These are phyloP conservation scores for Russula vinacea DNA, from an alignment of 768 basidiomycete species.

Conservation along the genomic window DNA sequence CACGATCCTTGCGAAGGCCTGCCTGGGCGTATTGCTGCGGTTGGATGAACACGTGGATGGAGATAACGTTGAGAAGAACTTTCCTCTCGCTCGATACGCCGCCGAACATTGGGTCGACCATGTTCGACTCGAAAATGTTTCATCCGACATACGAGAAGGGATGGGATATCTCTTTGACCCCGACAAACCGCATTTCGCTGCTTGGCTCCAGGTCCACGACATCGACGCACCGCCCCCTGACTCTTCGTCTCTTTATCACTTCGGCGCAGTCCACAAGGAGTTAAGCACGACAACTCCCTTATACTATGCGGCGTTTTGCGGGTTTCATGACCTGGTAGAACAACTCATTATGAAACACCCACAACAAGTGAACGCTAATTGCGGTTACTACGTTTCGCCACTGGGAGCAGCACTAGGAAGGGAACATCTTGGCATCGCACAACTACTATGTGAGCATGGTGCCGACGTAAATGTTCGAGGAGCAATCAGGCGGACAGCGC, in stretches of 20 bases:
- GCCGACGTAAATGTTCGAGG: background rate
- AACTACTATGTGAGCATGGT: background rate
- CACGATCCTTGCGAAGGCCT: slow-evolving; percentile 1
- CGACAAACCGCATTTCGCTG: background rate
- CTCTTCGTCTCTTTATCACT: background rate
- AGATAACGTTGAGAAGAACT: background rate
- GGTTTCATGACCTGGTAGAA: background rate
- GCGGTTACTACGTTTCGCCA: background rate
- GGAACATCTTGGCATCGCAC: background rate
- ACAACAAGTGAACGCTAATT: background rate
- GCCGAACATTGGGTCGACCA: slow-evolving; percentile 4
- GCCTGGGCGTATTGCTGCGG: background rate
- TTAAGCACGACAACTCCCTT: background rate
- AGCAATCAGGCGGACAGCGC: background rate
- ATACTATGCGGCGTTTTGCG: slow-evolving; percentile 5
- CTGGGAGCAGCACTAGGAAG: background rate
- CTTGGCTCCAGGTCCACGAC: background rate
- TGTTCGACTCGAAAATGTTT: background rate
- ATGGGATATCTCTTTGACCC: background rate
- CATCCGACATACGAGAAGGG: background rate
- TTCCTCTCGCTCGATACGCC: slow-evolving; percentile 7
- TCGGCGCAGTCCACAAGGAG: too few species aligned
- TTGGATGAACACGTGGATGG: background rate
- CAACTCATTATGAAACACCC: background rate
- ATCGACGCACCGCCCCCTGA: background rate